phyloP scores from a whole-genome alignment of 306 rosid genomes.

The Oemleria cerasiformis region DNA sequence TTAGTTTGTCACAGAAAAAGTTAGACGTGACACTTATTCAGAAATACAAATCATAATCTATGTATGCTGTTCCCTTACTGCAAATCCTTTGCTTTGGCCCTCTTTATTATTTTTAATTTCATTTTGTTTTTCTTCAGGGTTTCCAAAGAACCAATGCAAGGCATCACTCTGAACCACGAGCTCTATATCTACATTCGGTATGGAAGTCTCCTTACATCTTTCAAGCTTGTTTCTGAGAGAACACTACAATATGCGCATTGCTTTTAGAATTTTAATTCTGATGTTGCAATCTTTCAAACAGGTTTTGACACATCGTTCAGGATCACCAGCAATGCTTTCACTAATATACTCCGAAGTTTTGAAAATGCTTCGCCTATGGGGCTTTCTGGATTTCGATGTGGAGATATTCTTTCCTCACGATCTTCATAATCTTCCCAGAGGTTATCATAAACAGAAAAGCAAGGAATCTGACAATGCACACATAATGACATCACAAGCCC shows the following conservation, averaged over 20 bases:
- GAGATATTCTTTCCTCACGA: conserved; percentile 86
- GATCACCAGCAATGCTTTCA: conserved; percentile 72
- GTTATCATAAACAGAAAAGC: conserved; percentile 80
- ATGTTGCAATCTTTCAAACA: conserved; percentile 38
- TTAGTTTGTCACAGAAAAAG: neutral
- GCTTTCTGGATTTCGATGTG: conserved; percentile 86
- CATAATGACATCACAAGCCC: conserved; percentile 70
- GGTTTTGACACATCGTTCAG: conserved; percentile 94
- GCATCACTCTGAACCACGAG: conserved; percentile 53
- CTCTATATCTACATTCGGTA: conserved; percentile 85
- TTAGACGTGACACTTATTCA: neutral
- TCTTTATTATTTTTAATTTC: no score
- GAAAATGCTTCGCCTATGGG: conserved; percentile 94
- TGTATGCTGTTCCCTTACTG: conserved; percentile 2
- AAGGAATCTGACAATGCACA: conserved; percentile 87
- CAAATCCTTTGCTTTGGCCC: conserved; percentile 16
- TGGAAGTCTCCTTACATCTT: conserved; percentile 20
- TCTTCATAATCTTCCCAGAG: conserved; percentile 61
- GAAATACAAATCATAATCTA: neutral
- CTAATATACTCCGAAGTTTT: conserved; percentile 79
- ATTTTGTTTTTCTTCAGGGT: conserved; percentile 41
- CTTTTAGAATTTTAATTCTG: conserved; percentile 26
- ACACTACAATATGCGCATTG: conserved; percentile 1
- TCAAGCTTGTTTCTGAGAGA: conserved; percentile 22
- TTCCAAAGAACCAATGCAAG: conserved; percentile 50